Percentiles rank a stretch among this genome's conserved stretches.
phyloP scores from a whole-genome alignment of 2,329 filamentous ascomycete genomes.

The Clarireedia sp. region DNA sequence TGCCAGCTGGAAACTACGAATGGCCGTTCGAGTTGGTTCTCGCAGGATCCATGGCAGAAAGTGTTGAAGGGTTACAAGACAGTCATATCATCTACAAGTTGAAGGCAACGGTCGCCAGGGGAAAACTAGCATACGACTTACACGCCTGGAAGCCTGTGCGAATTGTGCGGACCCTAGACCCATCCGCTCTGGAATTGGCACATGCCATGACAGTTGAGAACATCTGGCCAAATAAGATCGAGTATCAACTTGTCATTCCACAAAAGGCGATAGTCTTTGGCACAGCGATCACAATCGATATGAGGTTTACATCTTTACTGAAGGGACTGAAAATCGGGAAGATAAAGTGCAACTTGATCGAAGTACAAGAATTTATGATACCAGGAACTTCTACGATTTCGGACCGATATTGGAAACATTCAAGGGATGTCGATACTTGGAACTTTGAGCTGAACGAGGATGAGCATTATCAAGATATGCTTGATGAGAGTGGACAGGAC shows the following conservation, averaged over 20 bases:
- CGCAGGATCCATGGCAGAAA: conserved; percentile 70
- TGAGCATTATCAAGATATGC: conserved; percentile 61
- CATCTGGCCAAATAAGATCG: conserved; percentile 94
- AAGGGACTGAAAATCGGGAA: conserved; percentile 84
- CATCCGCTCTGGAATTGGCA: conserved; percentile 67
- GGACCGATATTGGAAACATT: conserved; percentile 51
- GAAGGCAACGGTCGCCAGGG: conserved; percentile 80
- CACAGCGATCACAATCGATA: conserved; percentile 74
- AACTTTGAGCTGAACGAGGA: conserved; percentile 46
- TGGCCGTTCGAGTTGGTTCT: conserved; percentile 71
- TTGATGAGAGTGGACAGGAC: conserved; percentile 59
- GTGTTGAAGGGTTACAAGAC: conserved; percentile 79
- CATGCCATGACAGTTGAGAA: conserved; percentile 96
- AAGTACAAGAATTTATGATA: conserved; percentile 62
- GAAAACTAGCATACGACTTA: conserved; percentile 83
- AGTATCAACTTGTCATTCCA: conserved; percentile 88
- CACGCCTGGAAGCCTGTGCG: conserved; percentile 71
- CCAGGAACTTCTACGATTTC: conserved; percentile 38
- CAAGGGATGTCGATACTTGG: conserved; percentile 57
- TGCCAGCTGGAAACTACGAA: conserved; percentile 72
- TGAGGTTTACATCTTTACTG: conserved; percentile 77
- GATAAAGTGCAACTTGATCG: conserved; percentile 71
- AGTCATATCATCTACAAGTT: conserved; percentile 85
- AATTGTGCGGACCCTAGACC: conserved; percentile 69
- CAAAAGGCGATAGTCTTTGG: conserved; percentile 94